These are phyloP conservation scores for Suillus clintonianus DNA, from an alignment of 768 basidiomycete species.

Conservation along the genomic window DNA sequence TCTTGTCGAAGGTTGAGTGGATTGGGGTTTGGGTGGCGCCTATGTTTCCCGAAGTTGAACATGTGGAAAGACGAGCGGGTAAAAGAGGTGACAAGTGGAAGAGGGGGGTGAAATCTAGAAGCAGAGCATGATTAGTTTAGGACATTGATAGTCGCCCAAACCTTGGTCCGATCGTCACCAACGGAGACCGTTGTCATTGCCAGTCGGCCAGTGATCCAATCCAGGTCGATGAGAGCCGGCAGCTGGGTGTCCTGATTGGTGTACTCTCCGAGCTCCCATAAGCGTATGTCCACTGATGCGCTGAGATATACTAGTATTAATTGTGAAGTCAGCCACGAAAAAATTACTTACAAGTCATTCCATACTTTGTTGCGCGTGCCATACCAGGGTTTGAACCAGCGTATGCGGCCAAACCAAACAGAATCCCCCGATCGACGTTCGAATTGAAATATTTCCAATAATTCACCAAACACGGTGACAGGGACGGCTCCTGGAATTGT, in stretches of 20 bases:
- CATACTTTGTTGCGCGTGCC: not conserved
- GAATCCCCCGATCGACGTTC: not conserved
- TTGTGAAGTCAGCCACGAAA: not conserved
- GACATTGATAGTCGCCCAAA: conserved; percentile 2
- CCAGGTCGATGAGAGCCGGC: not conserved
- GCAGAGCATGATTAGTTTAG: not conserved
- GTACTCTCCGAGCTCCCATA: conserved; percentile 8
- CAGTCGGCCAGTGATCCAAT: not conserved
- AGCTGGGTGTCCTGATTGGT: not conserved
- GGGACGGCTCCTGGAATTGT: not conserved
- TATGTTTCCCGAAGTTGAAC: too few species aligned
- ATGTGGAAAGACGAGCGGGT: too few species aligned
- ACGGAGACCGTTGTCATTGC: not conserved
- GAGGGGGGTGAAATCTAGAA: too few species aligned
- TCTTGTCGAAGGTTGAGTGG: too few species aligned
- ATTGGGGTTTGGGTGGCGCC: too few species aligned
- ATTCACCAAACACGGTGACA: not conserved
- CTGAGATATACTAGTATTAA: not conserved
- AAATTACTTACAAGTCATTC: conserved; percentile 5
- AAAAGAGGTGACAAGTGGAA: too few species aligned
- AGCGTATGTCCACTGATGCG: not conserved
- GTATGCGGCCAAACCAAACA: conserved; percentile 3
- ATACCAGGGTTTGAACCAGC: not conserved
- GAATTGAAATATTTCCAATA: conserved; percentile 6
- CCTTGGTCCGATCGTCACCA: not conserved